These are phyloP conservation scores for Nakazawaea holstii DNA, from an alignment of 805 yeast species.

Conservation along the genomic window DNA sequence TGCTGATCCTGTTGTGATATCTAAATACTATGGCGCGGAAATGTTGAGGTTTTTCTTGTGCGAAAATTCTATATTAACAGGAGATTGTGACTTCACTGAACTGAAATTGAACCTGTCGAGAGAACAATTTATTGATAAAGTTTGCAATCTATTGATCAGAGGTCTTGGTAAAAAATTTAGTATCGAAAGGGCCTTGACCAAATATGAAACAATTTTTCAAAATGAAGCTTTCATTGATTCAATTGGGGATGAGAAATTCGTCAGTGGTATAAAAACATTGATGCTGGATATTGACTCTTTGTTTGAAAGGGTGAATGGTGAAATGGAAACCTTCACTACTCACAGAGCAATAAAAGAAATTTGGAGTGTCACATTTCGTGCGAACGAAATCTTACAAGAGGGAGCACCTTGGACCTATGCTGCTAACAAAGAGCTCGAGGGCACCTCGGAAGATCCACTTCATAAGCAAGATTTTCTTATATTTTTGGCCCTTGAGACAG, in stretches of 20 bases:
- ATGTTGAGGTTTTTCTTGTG: slow-evolving; percentile 69
- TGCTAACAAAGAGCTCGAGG: slow-evolving; percentile 6
- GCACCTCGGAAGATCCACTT: slow-evolving; percentile 18
- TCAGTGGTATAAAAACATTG: slow-evolving; percentile 21
- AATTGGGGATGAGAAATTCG: slow-evolving; percentile 13
- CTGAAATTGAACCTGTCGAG: slow-evolving; percentile 45
- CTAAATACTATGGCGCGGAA: slow-evolving; percentile 63
- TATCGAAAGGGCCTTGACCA: slow-evolving; percentile 38
- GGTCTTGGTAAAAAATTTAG: slow-evolving; percentile 67
- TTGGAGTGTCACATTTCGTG: slow-evolving; percentile 53
- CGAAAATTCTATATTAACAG: slow-evolving; percentile 67
- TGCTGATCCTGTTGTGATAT: slow-evolving; percentile 77
- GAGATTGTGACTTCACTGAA: slow-evolving; percentile 78
- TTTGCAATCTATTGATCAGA: slow-evolving; percentile 74
- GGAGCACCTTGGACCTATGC: slow-evolving; percentile 71
- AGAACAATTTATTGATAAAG: slow-evolving; percentile 70
- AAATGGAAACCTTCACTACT: slow-evolving; percentile 43
- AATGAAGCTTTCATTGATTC: background rate
- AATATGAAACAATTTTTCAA: slow-evolving; percentile 12
- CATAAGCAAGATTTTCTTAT: slow-evolving; percentile 48
- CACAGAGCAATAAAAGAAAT: slow-evolving; percentile 51
- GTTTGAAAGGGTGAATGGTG: slow-evolving; percentile 31
- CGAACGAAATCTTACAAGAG: slow-evolving; percentile 63
- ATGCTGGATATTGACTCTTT: slow-evolving; percentile 28
- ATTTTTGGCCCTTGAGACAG: slow-evolving; percentile 61